phyloP scores from a whole-genome alignment of 306 rosid species.

The Castanopsis chinensis region DNA sequence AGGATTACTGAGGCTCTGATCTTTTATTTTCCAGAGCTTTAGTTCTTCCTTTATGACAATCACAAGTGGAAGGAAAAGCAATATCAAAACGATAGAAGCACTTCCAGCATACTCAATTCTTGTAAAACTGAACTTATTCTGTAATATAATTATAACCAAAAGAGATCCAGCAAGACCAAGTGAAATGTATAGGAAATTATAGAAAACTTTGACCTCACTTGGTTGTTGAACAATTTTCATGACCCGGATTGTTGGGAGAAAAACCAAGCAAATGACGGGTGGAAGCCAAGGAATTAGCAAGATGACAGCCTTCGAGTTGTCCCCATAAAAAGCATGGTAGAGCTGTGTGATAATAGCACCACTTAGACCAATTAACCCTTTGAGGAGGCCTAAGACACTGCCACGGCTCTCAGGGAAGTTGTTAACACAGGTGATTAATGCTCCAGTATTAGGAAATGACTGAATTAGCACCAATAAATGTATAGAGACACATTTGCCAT shows the following conservation, averaged over 20 bases:
- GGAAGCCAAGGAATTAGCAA: conserved; percentile 67
- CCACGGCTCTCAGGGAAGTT: conserved; percentile 68
- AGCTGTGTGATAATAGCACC: conserved; percentile 66
- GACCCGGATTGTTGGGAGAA: conserved; percentile 44
- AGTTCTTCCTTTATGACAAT: conserved; percentile 49
- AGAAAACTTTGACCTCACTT: conserved; percentile 49
- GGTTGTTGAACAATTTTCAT: conserved; percentile 21
- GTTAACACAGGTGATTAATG: conserved; percentile 52
- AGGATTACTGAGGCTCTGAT: neutral
- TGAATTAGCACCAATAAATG: conserved; percentile 67
- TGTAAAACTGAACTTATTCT: conserved; percentile 37
- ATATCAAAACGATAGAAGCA: conserved; percentile 29
- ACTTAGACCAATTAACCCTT: conserved; percentile 71
- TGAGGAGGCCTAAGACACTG: conserved; percentile 60
- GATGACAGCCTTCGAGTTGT: conserved; percentile 37
- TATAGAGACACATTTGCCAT: conserved; percentile 79
- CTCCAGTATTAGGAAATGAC: conserved; percentile 60
- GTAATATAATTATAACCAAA: conserved; percentile 47
- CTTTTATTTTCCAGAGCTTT: conserved; percentile 27
- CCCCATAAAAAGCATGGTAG: conserved; percentile 54
- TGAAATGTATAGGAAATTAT: conserved; percentile 50
- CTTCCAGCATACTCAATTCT: conserved; percentile 28
- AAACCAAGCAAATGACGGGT: conserved; percentile 38
- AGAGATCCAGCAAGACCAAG: conserved; percentile 64
- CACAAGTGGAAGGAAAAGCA: conserved; percentile 48